phyloP scores from a whole-genome alignment of 2,329 filamentous ascomycete genomes.

The Curvularia eragrostidis region DNA sequence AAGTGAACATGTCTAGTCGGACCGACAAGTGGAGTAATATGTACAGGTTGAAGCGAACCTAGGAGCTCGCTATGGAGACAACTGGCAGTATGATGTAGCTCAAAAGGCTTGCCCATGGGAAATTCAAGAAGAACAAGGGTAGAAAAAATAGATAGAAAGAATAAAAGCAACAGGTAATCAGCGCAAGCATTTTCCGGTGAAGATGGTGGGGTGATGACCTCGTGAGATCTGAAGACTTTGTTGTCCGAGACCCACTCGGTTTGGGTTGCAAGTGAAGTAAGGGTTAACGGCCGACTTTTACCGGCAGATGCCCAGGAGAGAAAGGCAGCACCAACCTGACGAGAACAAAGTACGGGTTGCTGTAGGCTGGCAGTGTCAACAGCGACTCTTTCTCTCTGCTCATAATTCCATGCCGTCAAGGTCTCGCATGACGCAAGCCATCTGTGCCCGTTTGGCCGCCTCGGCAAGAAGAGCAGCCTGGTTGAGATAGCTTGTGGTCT shows the following conservation, averaged over 20 bases:
- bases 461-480: slow-evolving; percentile 89
- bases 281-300: slow-evolving; percentile 27
- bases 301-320: slow-evolving; percentile 12
- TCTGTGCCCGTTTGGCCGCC: slow-evolving; percentile 89
- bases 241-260: slow-evolving; percentile 24
- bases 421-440: slow-evolving; percentile 87
- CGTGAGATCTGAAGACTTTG: slow-evolving; percentile 15
- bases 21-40: slow-evolving; percentile 19
- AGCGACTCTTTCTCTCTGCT: slow-evolving; percentile 3
- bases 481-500: slow-evolving; percentile 70
- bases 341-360: neutral
- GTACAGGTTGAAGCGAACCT: slow-evolving; percentile 16
- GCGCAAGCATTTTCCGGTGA: slow-evolving; percentile 3
- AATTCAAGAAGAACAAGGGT: neutral
- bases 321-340: slow-evolving; percentile 5
- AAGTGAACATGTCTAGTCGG: slow-evolving; percentile 6
- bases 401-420: slow-evolving; percentile 73
- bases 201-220: slow-evolving; percentile 15
- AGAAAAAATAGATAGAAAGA: neutral
- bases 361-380: neutral
- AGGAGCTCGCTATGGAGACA: neutral
- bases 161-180: neutral
- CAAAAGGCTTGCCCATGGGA: neutral
- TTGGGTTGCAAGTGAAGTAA: slow-evolving; percentile 21
- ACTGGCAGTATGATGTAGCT: slow-evolving; percentile 1